Conservation (phyloP, 2,329 filamentous ascomycete species). For the Periconia sp. region DNA sequence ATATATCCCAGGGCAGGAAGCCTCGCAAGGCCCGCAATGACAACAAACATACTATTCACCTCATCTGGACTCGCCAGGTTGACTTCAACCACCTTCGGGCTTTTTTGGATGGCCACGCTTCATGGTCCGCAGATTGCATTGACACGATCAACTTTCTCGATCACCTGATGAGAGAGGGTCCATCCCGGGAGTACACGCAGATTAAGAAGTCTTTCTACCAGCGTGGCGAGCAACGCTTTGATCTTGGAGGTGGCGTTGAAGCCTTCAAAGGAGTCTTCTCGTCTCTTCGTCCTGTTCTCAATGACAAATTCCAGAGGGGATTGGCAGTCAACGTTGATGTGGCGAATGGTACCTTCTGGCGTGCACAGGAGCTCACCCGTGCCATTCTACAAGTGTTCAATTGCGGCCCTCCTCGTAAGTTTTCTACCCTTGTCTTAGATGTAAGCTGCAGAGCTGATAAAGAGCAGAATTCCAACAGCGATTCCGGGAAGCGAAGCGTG, state of each 20-base stretch:
- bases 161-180: conserved; percentile 82
- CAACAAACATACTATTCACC: conserved; percentile 65
- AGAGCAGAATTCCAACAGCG: conserved; percentile 32
- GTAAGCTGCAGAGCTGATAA: too few relatives aligned
- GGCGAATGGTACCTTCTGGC: conserved; percentile 90
- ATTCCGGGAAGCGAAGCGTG: conserved; percentile 23
- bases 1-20: conserved; percentile 14
- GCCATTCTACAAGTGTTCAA: conserved; percentile 41
- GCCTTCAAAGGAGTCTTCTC: conserved; percentile 90
- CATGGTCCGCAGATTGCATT: conserved; percentile 63
- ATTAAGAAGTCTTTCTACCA: conserved; percentile 88
- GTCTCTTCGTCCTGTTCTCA: conserved; percentile 76
- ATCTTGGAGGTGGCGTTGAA: conserved; percentile 71
- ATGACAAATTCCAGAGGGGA: conserved; percentile 57
- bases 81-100: conserved; percentile 68
- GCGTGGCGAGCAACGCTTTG: conserved; percentile 52
- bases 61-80: conserved; percentile 71
- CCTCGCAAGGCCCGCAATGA: conserved; percentile 16
- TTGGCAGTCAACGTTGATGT: conserved; percentile 89
- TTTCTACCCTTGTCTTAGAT: neutral
- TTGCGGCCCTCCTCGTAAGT: conserved; percentile 24
- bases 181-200: conserved; percentile 68
- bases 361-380: conserved; percentile 41
- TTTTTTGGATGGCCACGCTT: conserved; percentile 68
- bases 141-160: conserved; percentile 91